Evolutionary conservation across 139 green algal species (phyloP).

Genomic region (Chlorella sorokiniana): DNA sequence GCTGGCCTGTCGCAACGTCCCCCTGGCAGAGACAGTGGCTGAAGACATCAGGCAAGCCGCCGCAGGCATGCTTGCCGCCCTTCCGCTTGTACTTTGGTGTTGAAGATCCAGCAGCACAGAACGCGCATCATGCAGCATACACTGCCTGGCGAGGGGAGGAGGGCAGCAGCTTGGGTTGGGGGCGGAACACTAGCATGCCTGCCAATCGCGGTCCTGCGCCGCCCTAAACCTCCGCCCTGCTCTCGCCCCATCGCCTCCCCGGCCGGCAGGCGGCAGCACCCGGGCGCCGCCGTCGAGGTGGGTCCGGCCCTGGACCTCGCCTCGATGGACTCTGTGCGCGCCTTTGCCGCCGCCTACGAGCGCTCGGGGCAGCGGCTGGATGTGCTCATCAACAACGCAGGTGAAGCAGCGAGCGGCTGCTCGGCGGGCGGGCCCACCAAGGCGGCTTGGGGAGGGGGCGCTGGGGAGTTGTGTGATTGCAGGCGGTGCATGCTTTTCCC

Average conservation of each 20-base stretch:
- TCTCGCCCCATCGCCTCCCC: neutral
- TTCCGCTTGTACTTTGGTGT: neutral
- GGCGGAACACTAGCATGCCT: too few relatives aligned
- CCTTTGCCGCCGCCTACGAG: constrained; percentile 43
- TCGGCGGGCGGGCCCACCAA: too few relatives aligned
- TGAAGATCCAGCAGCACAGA: neutral
- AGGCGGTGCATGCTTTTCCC: too few relatives aligned
- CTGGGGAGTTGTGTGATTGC: too few relatives aligned
- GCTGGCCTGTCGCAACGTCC: constrained; percentile 47
- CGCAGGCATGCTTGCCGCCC: neutral
- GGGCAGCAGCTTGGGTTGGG: too few relatives aligned
- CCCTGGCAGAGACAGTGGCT: constrained; percentile 22
- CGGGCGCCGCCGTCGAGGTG: constrained; percentile 38
- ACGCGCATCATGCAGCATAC: too few relatives aligned
- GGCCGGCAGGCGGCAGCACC: constrained; percentile 14
- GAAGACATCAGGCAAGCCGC: constrained; percentile 34
- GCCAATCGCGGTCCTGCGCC: neutral
- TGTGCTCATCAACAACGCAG: constrained; percentile 58
- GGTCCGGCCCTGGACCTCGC: constrained; percentile 45
- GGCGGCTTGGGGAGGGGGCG: too few relatives aligned
- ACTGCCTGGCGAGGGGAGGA: too few relatives aligned
- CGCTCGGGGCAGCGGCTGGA: constrained; percentile 16
- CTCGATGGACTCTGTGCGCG: constrained; percentile 34
- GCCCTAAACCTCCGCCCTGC: neutral
- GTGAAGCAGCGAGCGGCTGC: too few relatives aligned